phyloP scores from a whole-genome alignment of 805 yeast genomes.

The Wickerhamiella alocasiicola region DNA sequence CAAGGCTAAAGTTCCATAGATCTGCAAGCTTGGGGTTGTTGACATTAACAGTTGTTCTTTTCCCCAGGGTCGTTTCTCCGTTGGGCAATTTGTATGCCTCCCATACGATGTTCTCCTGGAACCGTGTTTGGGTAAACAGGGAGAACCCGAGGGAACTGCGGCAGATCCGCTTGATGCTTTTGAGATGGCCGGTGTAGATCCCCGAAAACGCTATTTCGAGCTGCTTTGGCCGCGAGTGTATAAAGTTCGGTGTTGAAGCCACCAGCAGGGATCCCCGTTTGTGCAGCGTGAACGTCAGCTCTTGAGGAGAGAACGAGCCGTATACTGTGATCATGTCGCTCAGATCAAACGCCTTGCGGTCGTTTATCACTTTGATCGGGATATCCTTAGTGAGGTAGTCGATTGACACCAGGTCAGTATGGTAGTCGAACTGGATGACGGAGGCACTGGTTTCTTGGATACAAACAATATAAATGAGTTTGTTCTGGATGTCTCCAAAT shows the following conservation, averaged over 20 bases:
- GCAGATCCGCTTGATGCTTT: conserved; percentile 55
- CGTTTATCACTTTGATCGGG: neutral
- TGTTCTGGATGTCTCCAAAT: neutral
- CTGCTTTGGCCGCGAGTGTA: neutral
- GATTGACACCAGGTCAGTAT: neutral
- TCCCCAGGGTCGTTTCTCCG: conserved; percentile 28
- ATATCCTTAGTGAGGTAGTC: neutral
- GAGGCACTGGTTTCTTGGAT: neutral
- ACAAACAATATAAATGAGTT: too few species aligned
- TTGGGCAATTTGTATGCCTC: conserved; percentile 29
- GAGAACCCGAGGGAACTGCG: conserved; percentile 59
- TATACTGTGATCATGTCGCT: neutral
- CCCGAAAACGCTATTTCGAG: neutral
- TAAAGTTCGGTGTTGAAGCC: neutral
- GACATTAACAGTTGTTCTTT: conserved; percentile 33
- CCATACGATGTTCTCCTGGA: conserved; percentile 55
- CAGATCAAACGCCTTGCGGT: neutral
- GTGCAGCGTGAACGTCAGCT: neutral
- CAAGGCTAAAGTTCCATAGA: conserved; percentile 34
- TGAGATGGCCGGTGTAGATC: conserved; percentile 75
- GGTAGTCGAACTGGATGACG: neutral
- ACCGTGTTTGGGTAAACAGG: conserved; percentile 46
- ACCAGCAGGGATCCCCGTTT: neutral
- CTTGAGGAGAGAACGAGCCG: neutral
- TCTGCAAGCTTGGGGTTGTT: conserved; percentile 37